Percentiles rank a stretch among this genome's conserved stretches.
These are phyloP conservation scores for Coccomyxa sp. DNA, from an alignment of 139 green algal species.

Conservation along the genomic window DNA sequence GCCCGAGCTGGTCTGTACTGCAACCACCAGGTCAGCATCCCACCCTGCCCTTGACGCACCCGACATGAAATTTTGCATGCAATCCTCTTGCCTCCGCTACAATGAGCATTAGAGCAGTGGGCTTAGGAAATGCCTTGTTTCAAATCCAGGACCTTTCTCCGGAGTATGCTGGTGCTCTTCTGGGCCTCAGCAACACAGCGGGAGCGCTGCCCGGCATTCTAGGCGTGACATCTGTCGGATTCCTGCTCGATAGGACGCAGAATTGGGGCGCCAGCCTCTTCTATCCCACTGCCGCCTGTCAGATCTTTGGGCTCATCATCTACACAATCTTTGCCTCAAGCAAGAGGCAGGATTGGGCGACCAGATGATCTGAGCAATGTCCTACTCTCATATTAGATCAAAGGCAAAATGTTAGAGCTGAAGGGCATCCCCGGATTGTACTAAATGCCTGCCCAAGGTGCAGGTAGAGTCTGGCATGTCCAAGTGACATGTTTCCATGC, in stretches of 20 bases:
- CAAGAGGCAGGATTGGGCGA: constrained; percentile 68
- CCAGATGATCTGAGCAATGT: too few species aligned
- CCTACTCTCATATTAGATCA: neutral
- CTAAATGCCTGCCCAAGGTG: too few species aligned
- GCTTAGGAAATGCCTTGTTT: too few species aligned
- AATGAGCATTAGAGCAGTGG: too few species aligned
- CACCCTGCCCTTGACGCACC: too few species aligned
- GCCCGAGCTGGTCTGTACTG: constrained; percentile 74
- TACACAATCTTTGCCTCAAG: constrained; percentile 77
- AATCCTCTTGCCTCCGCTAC: too few species aligned
- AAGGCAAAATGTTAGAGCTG: neutral
- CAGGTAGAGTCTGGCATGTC: too few species aligned
- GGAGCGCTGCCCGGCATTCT: constrained; percentile 73
- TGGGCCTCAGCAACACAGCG: constrained; percentile 74
- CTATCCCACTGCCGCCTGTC: constrained; percentile 67
- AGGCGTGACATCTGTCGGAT: constrained; percentile 55
- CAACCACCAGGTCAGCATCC: constrained; percentile 62
- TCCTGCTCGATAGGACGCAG: constrained; percentile 51
- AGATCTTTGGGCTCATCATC: constrained; percentile 74
- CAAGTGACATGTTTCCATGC: too few species aligned
- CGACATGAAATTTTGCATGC: too few species aligned
- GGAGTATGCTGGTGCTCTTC: constrained; percentile 68
- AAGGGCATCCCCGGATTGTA: neutral
- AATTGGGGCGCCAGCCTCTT: constrained; percentile 51
- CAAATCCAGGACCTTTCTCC: constrained; percentile 59